Base-by-base conservation (phyloP, 768 basidiomycete genomes). In the Xerocomus potaroensis region DNA sequence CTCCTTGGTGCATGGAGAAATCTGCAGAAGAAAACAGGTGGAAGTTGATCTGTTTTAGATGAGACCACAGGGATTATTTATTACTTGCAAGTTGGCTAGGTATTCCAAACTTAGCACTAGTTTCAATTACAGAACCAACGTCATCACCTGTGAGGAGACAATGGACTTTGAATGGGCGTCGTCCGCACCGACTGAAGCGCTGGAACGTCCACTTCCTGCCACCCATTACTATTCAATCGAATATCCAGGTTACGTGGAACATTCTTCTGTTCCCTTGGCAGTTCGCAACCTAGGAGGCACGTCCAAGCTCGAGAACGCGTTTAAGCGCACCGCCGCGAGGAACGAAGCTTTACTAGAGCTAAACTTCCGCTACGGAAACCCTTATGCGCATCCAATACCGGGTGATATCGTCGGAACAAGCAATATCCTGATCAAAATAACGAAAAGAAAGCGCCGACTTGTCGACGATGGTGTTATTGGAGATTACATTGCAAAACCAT, bases 401-500 rank as follows among this genome's bases (percentile, higher is more conserved):
- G 94, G 93, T 1, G 85, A 92, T 52, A 75, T 88, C 8, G 80
- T 86, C 30, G 66, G 72, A 15, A 86, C 85, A 41, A 83, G 80
- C 58, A 95, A 91, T 51, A 72, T 98, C n/a, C 62, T 97, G 3
- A 65, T 97, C 34, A 93, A 84, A 63, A 74, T 97, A n/a, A 79
- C 81, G 5, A 91, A 81, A 67, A 73, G 85, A 53, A 85, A 76
- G 56, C 72, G 80, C 47, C 83, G 76, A 56, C 60, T 42, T 35
- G 45, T 45, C n/a, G 63, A 54, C 11, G 51, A 46, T 37, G 55
- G 60, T 5, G 40, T 62, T 5, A 32, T 75, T 15, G 89, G 90
- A 11, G 83, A 92, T 59, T 95, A 86, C 64, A 84, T 76, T 2
- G 75, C 81, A 12, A 77, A 87, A 48, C 76, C 85, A 0, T 65